Base-by-base conservation (phyloP, 148 eudicot species). In the Cornus kousa region DNA sequence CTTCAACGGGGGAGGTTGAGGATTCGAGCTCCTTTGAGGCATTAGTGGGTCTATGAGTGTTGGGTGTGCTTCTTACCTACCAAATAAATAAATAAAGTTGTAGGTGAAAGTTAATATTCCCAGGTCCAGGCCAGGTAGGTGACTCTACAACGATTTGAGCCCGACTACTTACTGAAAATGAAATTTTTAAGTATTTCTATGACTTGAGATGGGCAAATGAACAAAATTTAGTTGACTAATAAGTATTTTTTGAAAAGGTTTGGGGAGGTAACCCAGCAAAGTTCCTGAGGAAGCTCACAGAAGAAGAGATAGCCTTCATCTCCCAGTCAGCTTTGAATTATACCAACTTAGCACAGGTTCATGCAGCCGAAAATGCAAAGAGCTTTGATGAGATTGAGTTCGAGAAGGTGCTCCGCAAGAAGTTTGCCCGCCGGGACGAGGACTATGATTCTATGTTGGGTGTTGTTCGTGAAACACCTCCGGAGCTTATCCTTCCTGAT, bases 191-290 rank as follows among this genome's bases (percentile, higher is more conserved):
- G 32, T 46, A 48, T 39, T 70, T 37, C n/a, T 17, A 70, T 70
- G 28, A 40, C 13, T n/a, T 7, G n/a, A n/a, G 28, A 70, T 71
- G 8, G 60, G 32, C 33, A 22, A 43, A 43, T 20, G 53, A 70
- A 39, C n/a, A 71, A 71, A 39, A 1, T 31, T 53, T 14, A 50
- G 22, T 73, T 73, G 40, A 50, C 32, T 50, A 60, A 40, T 53
- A 14, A 55, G 33, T 24, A 5, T 5, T 74, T 28, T 35, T 43
- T 73, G 2, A 31, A 73, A 23, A 90, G 94, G 85, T 90, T 3
- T 90, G 94, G 94, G 94, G 89, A 80, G 94, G 98, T 14, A 95
- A 95, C 68, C 98, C 98, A 14, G 98, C 98, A 65, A 95, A 87
- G 84, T 95, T 90, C 79, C 77, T 90, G 79, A 88, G 98, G 88